Conservation (phyloP, 768 basidiomycete species). For the Chlorophyllum brunneum region DNA sequence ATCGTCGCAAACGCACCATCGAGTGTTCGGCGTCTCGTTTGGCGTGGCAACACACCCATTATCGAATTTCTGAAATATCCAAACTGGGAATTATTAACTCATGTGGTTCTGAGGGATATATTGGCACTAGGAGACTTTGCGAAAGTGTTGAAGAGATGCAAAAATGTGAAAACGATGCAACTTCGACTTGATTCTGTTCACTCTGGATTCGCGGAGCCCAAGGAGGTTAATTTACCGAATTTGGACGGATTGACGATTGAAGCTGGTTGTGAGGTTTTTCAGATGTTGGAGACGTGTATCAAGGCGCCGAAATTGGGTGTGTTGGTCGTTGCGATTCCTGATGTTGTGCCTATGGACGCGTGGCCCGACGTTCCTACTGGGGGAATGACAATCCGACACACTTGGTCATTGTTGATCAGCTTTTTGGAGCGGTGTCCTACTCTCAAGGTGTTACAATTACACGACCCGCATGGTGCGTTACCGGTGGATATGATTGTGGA, state of each 20-base stretch:
- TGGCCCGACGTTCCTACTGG: too few relatives aligned
- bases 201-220: not conserved
- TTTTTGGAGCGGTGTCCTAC: not conserved
- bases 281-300: not conserved
- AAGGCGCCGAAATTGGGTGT: not conserved
- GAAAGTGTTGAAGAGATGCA: not conserved
- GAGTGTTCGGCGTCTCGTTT: too few relatives aligned
- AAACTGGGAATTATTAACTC: too few relatives aligned
- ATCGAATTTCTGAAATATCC: too few relatives aligned
- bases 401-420: not conserved
- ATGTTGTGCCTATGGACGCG: not conserved
- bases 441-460: not conserved
- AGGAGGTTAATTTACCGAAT: not conserved
- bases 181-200: not conserved
- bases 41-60: too few relatives aligned
- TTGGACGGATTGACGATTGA: not conserved
- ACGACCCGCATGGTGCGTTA: not conserved
- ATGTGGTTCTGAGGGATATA: not conserved
- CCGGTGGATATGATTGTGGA: not conserved
- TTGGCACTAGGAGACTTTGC: not conserved
- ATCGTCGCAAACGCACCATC: too few relatives aligned
- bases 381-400: not conserved
- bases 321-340: not conserved
- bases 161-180: not conserved
- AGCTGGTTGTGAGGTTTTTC: not conserved